These are phyloP conservation scores for Yamadazyma spencermartinsiae DNA, from an alignment of 1,139 yeast species.

Conservation along the genomic window DNA sequence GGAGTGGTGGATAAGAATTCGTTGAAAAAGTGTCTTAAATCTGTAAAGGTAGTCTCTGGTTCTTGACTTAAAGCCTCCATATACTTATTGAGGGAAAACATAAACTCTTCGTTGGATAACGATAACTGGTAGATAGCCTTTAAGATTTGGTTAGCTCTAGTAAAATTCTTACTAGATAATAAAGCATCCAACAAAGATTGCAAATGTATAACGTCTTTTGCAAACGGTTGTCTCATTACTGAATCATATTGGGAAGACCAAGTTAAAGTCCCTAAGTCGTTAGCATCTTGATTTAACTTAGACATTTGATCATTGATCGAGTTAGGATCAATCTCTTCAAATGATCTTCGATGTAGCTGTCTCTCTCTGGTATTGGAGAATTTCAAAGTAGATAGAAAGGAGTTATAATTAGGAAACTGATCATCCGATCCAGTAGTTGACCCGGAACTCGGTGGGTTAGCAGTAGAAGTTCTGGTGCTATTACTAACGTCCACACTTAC, in stretches of 20 bases:
- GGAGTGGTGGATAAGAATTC: not conserved
- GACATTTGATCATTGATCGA: conserved; percentile 2
- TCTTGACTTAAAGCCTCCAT: conserved; percentile 36
- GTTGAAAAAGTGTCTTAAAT: conserved; percentile 25
- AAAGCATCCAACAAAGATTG: conserved; percentile 85
- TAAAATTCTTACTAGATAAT: conserved; percentile 63
- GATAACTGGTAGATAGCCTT: conserved; percentile 53
- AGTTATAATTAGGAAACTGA: not conserved
- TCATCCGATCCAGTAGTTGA: not conserved
- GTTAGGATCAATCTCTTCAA: conserved; percentile 9
- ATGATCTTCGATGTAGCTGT: conserved; percentile 7
- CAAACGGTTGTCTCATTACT: conserved; percentile 46
- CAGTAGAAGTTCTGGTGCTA: not conserved
- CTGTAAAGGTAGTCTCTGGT: conserved; percentile 24
- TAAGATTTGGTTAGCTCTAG: conserved; percentile 71
- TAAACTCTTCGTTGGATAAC: conserved; percentile 30
- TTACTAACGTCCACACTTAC: not conserved
- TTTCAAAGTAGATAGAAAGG: conserved; percentile 1
- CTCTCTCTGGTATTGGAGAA: conserved; percentile 4
- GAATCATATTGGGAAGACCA: conserved; percentile 47
- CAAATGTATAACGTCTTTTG: conserved; percentile 62
- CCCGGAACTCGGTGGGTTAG: not conserved
- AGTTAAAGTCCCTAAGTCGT: conserved; percentile 13
- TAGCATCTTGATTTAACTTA: not conserved
- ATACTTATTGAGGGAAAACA: conserved; percentile 39